Conservation (phyloP, 108 stramenopile genomes). For the Pseudonitzschia multiseries region DNA sequence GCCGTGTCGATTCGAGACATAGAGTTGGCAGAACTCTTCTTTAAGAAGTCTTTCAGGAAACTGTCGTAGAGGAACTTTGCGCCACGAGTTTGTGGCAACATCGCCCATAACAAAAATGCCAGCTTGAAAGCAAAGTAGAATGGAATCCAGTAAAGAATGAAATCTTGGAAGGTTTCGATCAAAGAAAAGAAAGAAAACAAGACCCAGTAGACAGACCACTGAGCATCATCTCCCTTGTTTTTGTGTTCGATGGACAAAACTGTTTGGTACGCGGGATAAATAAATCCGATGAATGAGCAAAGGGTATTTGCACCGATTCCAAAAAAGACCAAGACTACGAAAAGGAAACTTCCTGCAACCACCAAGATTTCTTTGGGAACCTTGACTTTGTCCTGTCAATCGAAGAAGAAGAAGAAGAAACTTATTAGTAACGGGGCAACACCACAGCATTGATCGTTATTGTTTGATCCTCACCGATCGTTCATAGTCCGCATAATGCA, state of each 20-base stretch:
- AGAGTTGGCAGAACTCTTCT: conserved; percentile 42
- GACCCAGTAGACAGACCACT: conserved; percentile 96
- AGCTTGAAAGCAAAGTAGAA: conserved; percentile 95
- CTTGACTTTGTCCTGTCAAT: conserved; percentile 56
- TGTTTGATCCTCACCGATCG: background rate
- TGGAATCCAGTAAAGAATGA: conserved; percentile 91
- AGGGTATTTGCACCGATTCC: conserved; percentile 71
- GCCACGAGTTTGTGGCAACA: conserved; percentile 88
- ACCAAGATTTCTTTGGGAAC: conserved; percentile 83
- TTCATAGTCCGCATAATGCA: background rate
- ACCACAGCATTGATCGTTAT: background rate
- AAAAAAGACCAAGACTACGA: conserved; percentile 61
- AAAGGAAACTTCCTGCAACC: conserved; percentile 43
- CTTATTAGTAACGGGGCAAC: background rate
- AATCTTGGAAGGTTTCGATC: conserved; percentile 84
- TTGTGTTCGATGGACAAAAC: conserved; percentile 88
- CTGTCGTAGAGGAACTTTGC: conserved; percentile 88
- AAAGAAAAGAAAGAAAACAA: conserved; percentile 91
- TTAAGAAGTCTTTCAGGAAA: conserved; percentile 87
- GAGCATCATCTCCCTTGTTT: conserved; percentile 80
- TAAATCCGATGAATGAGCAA: conserved; percentile 81
- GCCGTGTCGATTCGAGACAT: conserved; percentile 81
- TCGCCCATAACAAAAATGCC: conserved; percentile 92
- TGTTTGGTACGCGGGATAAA: conserved; percentile 89
- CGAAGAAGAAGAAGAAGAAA: background rate